These are phyloP conservation scores for Lipomyces starkeyi DNA, from an alignment of 805 yeast species.

Conservation along the genomic window DNA sequence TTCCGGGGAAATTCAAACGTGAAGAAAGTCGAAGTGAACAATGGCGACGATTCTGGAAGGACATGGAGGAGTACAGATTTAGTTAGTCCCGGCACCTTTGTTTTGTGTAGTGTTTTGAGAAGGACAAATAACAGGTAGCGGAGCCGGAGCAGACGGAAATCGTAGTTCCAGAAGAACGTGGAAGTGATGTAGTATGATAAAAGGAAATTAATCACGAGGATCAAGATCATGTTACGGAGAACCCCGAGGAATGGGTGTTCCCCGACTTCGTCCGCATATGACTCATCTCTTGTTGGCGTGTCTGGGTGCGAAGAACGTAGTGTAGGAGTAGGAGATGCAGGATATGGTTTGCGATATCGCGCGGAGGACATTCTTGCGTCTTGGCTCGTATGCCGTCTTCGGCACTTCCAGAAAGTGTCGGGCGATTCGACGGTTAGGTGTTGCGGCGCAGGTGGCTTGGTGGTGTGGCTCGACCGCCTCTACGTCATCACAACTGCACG, in stretches of 20 bases:
- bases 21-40: constrained; percentile 16
- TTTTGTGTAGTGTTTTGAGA: neutral
- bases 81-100: constrained; percentile 7
- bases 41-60: constrained; percentile 16
- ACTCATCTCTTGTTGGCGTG: neutral
- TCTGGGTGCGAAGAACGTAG: neutral
- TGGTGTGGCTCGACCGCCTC: too few relatives aligned
- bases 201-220: constrained; percentile 54
- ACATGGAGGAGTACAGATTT: neutral
- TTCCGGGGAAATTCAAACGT: constrained; percentile 41
- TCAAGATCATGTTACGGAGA: constrained; percentile 6
- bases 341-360: neutral
- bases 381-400: neutral
- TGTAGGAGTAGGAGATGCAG: neutral
- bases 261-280: neutral
- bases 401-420: too few relatives aligned
- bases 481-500: too few relatives aligned
- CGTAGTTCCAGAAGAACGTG: constrained; percentile 64
- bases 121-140: constrained; percentile 49
- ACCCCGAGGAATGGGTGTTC: constrained; percentile 2
- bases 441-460: too few relatives aligned
- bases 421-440: too few relatives aligned
- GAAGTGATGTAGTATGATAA: constrained; percentile 66
- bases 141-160: constrained; percentile 56
- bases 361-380: neutral